Evolutionary conservation across 495 filamentous ascomycete genomes (phyloP), one percentile per base, ranked within the genome.

Genomic region (Apodospora peruviana): DNA sequence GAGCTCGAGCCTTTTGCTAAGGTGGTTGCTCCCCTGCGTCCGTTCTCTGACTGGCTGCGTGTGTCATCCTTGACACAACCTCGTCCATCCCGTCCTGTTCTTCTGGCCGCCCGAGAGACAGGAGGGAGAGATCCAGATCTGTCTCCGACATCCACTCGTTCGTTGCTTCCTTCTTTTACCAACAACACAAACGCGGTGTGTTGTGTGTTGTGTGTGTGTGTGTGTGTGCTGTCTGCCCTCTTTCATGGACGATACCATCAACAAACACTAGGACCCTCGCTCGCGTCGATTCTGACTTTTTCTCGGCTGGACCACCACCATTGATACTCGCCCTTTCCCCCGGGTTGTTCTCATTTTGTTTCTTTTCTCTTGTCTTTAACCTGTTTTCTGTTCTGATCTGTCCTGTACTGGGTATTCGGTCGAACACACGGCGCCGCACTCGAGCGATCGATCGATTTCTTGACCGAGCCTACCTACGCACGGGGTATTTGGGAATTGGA

Each of bases 11-110:
- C 23, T 32, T 17, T n/a, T 18, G 42, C 20, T 45, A 1, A 5
- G 12, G 16, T 10, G 20, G n/a, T 4, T 25, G 14, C 12, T 43
- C 5, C 25, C 42, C 23, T 34, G 25, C 23, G 23, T 45, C 9
- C 16, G 8, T 18, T 14, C 12, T n/a, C 36, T 7, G 36, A 17
- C 35, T 41, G 24, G 4, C 27, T 32, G 22, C 14, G 29, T 11
- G 51, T 53, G 49, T 53, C 51, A 49, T 19, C 46, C 25, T 17
- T 20, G 46, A 46, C 45, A 35, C 45, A 53, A 53, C 46, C 34
- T 46, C 46, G 47, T 40, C 47, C 52, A 40, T 45, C 40, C 52
- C 4, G 32, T 21, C 22, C 41, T 50, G 17, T 37, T 41, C 27
- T 48, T 38, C 20, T 41, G 23, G 49, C 18, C 38, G 20, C 17